Base-by-base conservation (phyloP, 2,329 filamentous ascomycete genomes). In the Fusarium guadeloupense region DNA sequence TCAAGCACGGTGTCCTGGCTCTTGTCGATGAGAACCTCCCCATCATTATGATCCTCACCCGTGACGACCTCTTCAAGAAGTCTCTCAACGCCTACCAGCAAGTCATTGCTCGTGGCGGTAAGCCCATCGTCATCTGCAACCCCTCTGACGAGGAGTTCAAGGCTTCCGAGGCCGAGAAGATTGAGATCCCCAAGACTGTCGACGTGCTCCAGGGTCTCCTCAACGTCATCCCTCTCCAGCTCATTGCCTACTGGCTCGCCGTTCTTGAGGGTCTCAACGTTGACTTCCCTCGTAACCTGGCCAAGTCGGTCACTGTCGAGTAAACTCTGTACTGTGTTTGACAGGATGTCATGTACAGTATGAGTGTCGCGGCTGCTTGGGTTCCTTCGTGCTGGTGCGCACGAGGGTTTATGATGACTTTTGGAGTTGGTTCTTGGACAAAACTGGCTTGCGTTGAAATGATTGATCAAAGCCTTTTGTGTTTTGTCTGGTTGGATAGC, bases 1-100 rank as follows among this genome's bases (percentile, higher is more conserved):
- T 99, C 72, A 99, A 99, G 87, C 95, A 99, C 79, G 95, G 95
- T 84, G 95, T 99, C 46, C 83, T 99, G 75, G 95, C 95, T 47
- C 85, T 99, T 62, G 95, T 99, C 57, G 95, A 99, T 72, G 95
- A 99, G 85, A 94, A 97, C 80, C 87, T 99, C 31, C 95, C 95
- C 62, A 99, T 99, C 77, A 97, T 99, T 79, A 99, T 99, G 95
- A 98, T 99, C 74, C 85, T 99, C 60, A 99, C 95, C 49, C 91
- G 95, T 59, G 95, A 99, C 75, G 86, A 93, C 70, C 89, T 99
- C 74, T 99, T 99, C 82, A 90, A 90, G 77, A 99, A 99, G 83
- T 98, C 95, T n/a, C 85, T 99, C 73, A 99, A 99, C 78, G 95
- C 95, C 72, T 99, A 98, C 80, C 95, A 99, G 81, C 95, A 99